Evolutionary conservation across 768 basidiomycete species (phyloP), one percentile per base, ranked within the genome.

Genomic region (Leccinum longicurvipes): DNA sequence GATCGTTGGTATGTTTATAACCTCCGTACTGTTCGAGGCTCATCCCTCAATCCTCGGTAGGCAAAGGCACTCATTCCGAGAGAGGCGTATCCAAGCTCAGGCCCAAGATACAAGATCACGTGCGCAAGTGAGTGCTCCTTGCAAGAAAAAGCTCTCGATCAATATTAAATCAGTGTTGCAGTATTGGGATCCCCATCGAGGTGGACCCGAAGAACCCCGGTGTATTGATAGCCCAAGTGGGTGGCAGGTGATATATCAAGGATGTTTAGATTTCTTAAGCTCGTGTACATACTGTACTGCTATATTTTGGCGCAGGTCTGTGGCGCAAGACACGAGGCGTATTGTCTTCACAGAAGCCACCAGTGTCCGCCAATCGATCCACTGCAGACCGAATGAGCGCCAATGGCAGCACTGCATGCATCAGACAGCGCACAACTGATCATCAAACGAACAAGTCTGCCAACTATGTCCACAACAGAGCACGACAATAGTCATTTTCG

Each of bases 31-130:
- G 27, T 28, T 23, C 28, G 17, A 21, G 2, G 3, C 34, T 41
- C 41, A 15, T 45, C 46, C 4, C 17, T 17, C 44, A 17, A 4
- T 42, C 44, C 34, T 23, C 21, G 24, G n/a, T 15, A 89, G 89
- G 90, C 14, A 95, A 93, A 73, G 94, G 94, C 9, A 77, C 89
- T 31, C 95, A 98, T 72, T 91, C 90, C n/a, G 74, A 79, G 34
- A 79, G 81, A 4, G 86, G 89, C 42, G 75, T 82, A 7, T 83
- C 90, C 6, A 95, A 91, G 71, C 79, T 98, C 64, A 93, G 87
- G 67, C 96, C 96, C 24, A 94, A 93, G 7, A 86, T 98, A 56
- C 86, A 91, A 68, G 82, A 86, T 9, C 74, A 92, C 32, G 88
- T 97, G 81, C 75, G 76, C 60, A 87, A 82, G 90, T 91, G 63